phyloP scores from a whole-genome alignment of 139 green algal genomes.

The Zygnema cylindricum region DNA sequence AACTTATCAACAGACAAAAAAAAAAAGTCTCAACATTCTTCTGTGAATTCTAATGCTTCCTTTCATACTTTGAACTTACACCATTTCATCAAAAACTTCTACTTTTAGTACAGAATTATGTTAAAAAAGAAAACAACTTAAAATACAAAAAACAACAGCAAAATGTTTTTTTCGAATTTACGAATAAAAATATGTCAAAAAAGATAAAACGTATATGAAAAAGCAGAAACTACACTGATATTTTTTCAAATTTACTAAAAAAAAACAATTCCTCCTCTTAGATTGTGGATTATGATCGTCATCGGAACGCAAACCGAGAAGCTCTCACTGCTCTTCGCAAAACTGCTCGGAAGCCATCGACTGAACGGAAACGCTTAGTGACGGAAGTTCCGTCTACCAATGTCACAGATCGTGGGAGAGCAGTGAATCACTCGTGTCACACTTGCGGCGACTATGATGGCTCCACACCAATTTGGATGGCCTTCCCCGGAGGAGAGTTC shows the following conservation, averaged over 20 bases:
- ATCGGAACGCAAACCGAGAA: not conserved
- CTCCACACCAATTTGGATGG: not conserved
- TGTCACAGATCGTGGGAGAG: no score
- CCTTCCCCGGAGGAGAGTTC: not conserved
- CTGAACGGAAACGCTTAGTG: not conserved
- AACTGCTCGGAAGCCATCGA: not conserved
- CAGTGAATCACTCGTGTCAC: not conserved
- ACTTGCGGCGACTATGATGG: not conserved
- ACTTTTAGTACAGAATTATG: no score
- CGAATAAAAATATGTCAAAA: no score
- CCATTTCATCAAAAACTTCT: no score
- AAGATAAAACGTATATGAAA: no score
- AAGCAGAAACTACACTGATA: no score
- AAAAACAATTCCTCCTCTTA: not conserved
- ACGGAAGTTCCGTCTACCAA: not conserved
- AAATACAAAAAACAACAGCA: no score
- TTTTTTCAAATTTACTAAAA: no score
- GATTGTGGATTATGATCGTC: not conserved
- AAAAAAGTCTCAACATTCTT: not conserved
- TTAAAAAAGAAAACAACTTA: no score
- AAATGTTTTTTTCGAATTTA: no score
- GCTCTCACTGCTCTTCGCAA: not conserved
- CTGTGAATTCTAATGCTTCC: no score
- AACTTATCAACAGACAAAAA: not conserved
- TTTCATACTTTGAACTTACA: no score